Evolutionary conservation across 2,329 filamentous ascomycete genomes (phyloP).

Genomic region (Zasmidium cellare): DNA sequence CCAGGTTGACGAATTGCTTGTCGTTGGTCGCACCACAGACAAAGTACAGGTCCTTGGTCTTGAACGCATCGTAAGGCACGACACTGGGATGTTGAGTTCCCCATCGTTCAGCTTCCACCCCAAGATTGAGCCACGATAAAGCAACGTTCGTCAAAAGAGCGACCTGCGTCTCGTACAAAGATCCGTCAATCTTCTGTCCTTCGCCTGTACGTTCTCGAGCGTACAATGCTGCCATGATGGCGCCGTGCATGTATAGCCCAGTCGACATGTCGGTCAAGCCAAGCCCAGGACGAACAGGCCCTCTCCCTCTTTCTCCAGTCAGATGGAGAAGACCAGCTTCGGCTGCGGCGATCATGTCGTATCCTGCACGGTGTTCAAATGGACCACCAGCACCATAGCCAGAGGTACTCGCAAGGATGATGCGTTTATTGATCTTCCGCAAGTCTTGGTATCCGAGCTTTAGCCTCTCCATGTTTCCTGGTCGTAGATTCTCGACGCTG

Average conservation of each 20-base stretch:
- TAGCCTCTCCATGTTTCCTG: conserved; percentile 43
- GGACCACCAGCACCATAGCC: conserved; percentile 46
- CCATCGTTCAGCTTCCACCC: conserved; percentile 44
- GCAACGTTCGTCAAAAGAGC: conserved; percentile 46
- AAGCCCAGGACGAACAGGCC: conserved; percentile 44
- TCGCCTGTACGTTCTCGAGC: conserved; percentile 39
- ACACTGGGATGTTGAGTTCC: conserved; percentile 50
- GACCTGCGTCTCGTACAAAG: conserved; percentile 48
- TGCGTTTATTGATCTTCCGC: conserved; percentile 37
- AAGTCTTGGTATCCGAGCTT: conserved; percentile 44
- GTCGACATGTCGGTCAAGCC: conserved; percentile 49
- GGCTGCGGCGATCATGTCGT: conserved; percentile 48
- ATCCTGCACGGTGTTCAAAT: conserved; percentile 45
- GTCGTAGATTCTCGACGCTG: conserved; percentile 45
- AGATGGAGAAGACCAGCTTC: conserved; percentile 48
- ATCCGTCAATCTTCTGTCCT: conserved; percentile 47
- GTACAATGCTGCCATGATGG: conserved; percentile 45
- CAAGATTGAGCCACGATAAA: conserved; percentile 41
- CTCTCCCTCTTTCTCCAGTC: conserved; percentile 43
- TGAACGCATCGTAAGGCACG: conserved; percentile 49
- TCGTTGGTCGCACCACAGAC: conserved; percentile 36
- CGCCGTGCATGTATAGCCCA: conserved; percentile 47
- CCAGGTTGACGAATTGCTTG: conserved; percentile 40
- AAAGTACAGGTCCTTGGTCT: conserved; percentile 33
- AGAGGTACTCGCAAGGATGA: conserved; percentile 48